Evolutionary conservation across 2,329 filamentous ascomycete species (phyloP).

Genomic region (Trichoderma sp.): DNA sequence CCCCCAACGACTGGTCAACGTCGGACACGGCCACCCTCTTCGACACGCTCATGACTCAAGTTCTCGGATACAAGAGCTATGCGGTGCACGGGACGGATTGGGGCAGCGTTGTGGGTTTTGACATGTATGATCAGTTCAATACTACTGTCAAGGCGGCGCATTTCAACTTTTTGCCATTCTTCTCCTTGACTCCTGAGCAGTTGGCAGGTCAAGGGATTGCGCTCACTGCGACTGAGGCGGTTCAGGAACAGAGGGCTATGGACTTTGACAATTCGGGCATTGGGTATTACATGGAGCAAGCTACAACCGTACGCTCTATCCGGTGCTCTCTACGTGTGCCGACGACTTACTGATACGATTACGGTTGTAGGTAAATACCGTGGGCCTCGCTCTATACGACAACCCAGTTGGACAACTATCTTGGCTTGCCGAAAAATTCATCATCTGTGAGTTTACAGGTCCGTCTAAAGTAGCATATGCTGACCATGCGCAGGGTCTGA

Average conservation of each 20-base stretch:
- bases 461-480: too few species aligned
- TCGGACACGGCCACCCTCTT: conserved; percentile 45
- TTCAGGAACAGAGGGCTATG: conserved; percentile 17
- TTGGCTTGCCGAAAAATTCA: conserved; percentile 48
- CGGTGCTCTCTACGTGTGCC: too few species aligned
- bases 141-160: conserved; percentile 28
- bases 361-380: conserved; percentile 43
- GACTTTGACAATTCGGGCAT: conserved; percentile 22
- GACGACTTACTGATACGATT: background rate
- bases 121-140: conserved; percentile 31
- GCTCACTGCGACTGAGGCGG: conserved; percentile 21
- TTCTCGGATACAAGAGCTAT: conserved; percentile 43
- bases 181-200: conserved; percentile 23
- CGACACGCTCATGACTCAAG: conserved; percentile 43
- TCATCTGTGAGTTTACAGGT: conserved; percentile 33
- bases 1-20: conserved; percentile 40
- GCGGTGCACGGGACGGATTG: conserved; percentile 33
- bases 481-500: background rate
- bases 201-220: conserved; percentile 24
- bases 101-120: conserved; percentile 29
- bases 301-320: background rate
- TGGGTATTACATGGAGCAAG: conserved; percentile 30
- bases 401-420: conserved; percentile 49
- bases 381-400: conserved; percentile 48
- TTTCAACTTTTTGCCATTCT: conserved; percentile 31